Conservation (phyloP, 306 rosid genomes). For the Hippophae gyantsensis region DNA sequence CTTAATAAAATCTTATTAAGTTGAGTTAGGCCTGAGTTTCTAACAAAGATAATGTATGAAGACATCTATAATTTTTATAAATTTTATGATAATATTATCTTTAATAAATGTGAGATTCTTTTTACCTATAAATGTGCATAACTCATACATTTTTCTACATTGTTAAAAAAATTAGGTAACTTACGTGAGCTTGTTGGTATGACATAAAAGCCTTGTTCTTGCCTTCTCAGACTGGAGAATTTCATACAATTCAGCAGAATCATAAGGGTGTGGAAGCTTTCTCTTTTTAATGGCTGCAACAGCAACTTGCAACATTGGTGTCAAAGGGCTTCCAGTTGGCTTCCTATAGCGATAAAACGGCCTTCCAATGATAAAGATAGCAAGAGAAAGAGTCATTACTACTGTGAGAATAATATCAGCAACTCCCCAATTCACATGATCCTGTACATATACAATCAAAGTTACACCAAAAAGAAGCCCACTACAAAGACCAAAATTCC, state of each 20-base stretch:
- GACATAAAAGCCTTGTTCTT: constrained; percentile 46
- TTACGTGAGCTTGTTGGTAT: constrained; percentile 72
- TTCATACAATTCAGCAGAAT: constrained; percentile 48
- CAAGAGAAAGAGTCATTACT: constrained; percentile 33
- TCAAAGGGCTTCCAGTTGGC: constrained; percentile 55
- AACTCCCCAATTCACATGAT: constrained; percentile 41
- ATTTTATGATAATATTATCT: no score
- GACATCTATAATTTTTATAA: no score
- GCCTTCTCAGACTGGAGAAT: constrained; percentile 27
- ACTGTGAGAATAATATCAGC: constrained; percentile 60
- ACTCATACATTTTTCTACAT: no score
- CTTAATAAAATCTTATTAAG: no score
- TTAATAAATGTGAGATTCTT: no score
- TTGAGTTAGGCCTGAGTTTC: no score
- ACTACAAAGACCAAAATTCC: constrained; percentile 40
- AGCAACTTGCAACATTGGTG: constrained; percentile 36
- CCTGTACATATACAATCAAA: constrained; percentile 52
- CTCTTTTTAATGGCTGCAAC: constrained; percentile 45
- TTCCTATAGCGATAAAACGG: constrained; percentile 50
- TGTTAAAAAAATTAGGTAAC: constrained; percentile 1
- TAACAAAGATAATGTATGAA: no score
- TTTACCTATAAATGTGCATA: no score
- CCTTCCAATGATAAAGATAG: constrained; percentile 43
- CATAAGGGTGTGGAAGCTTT: constrained; percentile 25
- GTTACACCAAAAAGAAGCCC: constrained; percentile 48